Base-by-base conservation (phyloP, 2,329 filamentous ascomycete genomes). In the Huntiella omanensis region DNA sequence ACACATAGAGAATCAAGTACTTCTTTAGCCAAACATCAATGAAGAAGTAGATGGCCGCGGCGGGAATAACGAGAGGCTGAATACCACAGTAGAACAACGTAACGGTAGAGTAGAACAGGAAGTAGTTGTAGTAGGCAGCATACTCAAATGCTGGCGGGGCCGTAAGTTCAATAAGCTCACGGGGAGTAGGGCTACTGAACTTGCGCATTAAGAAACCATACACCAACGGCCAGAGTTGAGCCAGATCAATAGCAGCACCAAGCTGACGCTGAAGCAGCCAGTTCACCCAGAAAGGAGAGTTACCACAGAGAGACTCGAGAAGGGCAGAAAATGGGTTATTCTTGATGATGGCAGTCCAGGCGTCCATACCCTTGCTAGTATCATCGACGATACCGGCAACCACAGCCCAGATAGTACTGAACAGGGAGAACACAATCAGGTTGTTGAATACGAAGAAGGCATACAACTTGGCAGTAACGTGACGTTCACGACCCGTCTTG, bases 381-480 rank as follows among this genome's bases (percentile, higher is more conserved):
- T 70, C 63, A 3, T 72, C 58, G 40, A 87, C 64, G 34, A 93
- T 75, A 4, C 66, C 66, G 1, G 76, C 64, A 6, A 86, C 66
- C 55, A 87, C 86, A 1, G 67, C 66, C 76, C 84, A 95, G 12
- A 86, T 63, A 1, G 83, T 77, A 39, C 83, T 84, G 61, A 96
- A 96, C 11, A 94, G 67, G 8, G 87, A 95, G 62, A 96, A 96
- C 49, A 96, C 78, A 53, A 98, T 67, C 47, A 98, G 63, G 58
- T 96, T 96, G 71, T 98, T 98, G 69, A 98, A 86, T 45, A 95
- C 75, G 62, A 98, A 98, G 65, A 98, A 98, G 13, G 83, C 73
- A 62, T 92, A 98, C 2, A 98, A 71, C 61, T 93, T 92, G 52
- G 76, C 78, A 49, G 91, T 71, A 45, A 98, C 91, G 60, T 96